Base-by-base conservation (phyloP, 148 eudicot genomes). In the Rhododendron ferrugineum region DNA sequence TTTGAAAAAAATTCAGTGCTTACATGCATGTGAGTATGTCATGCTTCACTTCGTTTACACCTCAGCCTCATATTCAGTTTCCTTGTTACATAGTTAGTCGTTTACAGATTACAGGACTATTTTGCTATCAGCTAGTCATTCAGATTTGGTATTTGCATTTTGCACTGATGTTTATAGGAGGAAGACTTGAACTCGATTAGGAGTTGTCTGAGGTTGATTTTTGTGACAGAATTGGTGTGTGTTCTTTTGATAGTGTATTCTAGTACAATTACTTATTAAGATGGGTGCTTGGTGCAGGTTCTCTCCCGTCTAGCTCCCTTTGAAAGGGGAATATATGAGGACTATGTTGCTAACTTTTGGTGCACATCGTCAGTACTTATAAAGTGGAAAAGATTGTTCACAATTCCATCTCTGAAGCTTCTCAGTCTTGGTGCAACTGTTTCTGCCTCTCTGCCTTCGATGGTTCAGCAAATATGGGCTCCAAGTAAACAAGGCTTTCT, bases 271-370 rank as follows among this genome's bases (percentile, higher is more conserved):
- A 14, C 40, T 36, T 88, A 72, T 64, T 89, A 44, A 77, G 52
- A 32, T 77, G 26, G 50, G 80, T 77, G 80, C 80, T 44, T 81
- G 46, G 14, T 88, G 49, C 91, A 96, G 99, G 99, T 96, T 89
- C 94, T 95, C 77, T 93, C 96, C 28, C 96, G 97, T 50, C 93
- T 96, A 84, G 96, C 97, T 85, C 99, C 99, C 66, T 96, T 96
- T 85, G 98, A 94, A 83, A 93, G 98, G 88, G 99, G 99, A 32
- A 82, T 96, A 80, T 96, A 95, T 79, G 98, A 94, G 89, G 98
- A 96, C 84, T 96, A 95, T 79, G 98, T 96, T 52, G 99, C 99
- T 85, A 96, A 96, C 85, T 95, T 96, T 87, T 96, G 99, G 98
- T 93, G 99, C 91, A 91, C 97, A 26, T 90, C 98, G 44, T 94